These are phyloP conservation scores for Moesziomyces sp. DNA, from an alignment of 1,284 basidiomycete genomes.

Conservation along the genomic window DNA sequence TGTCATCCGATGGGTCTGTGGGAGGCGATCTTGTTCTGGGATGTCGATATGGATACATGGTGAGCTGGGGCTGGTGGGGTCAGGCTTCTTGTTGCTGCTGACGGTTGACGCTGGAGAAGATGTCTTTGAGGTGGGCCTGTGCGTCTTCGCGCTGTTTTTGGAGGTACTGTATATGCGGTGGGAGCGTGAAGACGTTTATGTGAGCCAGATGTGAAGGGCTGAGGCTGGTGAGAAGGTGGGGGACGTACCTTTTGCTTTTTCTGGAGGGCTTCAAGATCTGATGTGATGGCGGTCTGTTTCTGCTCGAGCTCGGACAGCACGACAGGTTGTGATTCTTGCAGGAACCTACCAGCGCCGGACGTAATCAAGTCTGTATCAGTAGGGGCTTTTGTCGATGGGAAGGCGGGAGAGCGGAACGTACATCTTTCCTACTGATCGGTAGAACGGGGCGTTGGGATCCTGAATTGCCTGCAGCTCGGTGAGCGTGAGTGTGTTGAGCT, in stretches of 20 bases:
- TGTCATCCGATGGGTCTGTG: background rate
- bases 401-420: slow-evolving; percentile 6
- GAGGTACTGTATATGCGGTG: slow-evolving; percentile 25
- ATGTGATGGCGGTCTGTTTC: slow-evolving; percentile 19
- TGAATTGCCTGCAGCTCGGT: slow-evolving; percentile 29
- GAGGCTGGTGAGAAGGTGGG: background rate
- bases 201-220: background rate
- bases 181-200: background rate
- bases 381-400: too few species aligned
- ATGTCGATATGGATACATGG: background rate
- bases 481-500: slow-evolving; percentile 35
- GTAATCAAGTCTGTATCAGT: too few species aligned
- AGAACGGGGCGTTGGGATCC: slow-evolving; percentile 27
- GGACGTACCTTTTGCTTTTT: slow-evolving; percentile 32
- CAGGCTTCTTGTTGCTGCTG: slow-evolving; percentile 27
- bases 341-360: slow-evolving; percentile 17
- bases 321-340: slow-evolving; percentile 27
- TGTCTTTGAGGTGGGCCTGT: slow-evolving; percentile 49
- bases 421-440: slow-evolving; percentile 39
- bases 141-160: slow-evolving; percentile 45
- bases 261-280: slow-evolving; percentile 21
- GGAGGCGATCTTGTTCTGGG: background rate
- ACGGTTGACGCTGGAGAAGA: slow-evolving; percentile 40
- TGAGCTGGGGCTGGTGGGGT: background rate
- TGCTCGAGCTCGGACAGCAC: slow-evolving; percentile 19